A percentile compares a stretch with the other conserved stretches of the same genome.
Conservation (phyloP, 768 basidiomycete species). For the Lactarius sanguifluus region DNA sequence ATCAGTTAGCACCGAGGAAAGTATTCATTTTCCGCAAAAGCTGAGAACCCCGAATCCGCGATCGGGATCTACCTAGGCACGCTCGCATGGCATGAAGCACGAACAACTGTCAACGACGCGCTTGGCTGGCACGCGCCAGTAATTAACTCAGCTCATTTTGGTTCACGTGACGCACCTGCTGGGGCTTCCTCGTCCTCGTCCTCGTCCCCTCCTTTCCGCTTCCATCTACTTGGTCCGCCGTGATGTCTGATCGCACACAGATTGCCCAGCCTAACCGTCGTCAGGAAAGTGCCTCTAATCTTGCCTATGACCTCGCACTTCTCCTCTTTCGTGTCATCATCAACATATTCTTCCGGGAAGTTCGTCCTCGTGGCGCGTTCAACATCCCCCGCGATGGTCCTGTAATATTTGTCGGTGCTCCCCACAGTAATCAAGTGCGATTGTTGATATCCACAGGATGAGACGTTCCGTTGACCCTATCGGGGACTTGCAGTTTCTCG, state of each 20-base stretch:
- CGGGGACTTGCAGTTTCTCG: constrained; percentile 69
- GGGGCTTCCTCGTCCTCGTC: neutral
- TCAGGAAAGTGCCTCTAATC: constrained; percentile 20
- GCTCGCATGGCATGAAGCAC: no score
- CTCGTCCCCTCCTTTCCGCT: constrained; percentile 30
- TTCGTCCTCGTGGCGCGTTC: constrained; percentile 89
- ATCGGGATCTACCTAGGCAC: neutral
- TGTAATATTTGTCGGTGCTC: constrained; percentile 91
- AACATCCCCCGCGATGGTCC: constrained; percentile 89
- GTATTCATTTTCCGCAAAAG: no score
- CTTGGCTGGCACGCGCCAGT: neutral
- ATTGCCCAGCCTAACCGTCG: neutral
- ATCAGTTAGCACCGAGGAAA: no score
- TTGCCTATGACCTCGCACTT: constrained; percentile 70
- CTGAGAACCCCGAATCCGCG: neutral
- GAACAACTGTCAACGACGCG: no score
- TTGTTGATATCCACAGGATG: neutral
- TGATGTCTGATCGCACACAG: constrained; percentile 9
- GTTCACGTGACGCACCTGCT: neutral
- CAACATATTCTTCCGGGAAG: constrained; percentile 94
- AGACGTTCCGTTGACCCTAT: constrained; percentile 3
- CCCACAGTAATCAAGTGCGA: constrained; percentile 85
- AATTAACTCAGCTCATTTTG: neutral
- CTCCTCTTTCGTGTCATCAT: constrained; percentile 82
- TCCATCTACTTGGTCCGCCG: constrained; percentile 1